Base-by-base conservation (phyloP, 306 rosid species). In the Geum urbanum region DNA sequence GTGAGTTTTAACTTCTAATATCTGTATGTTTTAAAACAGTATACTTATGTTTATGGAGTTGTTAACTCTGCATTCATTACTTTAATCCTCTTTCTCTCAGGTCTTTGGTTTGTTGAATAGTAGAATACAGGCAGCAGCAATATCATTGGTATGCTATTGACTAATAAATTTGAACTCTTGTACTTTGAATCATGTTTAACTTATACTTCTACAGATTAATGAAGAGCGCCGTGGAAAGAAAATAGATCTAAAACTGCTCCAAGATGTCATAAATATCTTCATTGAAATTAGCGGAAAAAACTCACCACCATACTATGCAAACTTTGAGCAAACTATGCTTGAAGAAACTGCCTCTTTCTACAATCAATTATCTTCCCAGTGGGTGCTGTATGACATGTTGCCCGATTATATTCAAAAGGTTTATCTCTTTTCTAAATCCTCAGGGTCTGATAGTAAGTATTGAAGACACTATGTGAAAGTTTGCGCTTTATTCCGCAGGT, bases 261-360 rank as follows among this genome's bases (percentile, higher is more conserved):
- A 62, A 62, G 67, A 62, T 62, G 67, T 62, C 67, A n/a, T 41
- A 32, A n/a, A 16, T 41, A 40, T 41, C 50, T 62, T 41, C 43
- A 9, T 62, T 32, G 67, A 62, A 62, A 40, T 62, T 18, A 16
- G 49, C 12, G 7, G 19, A 62, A 62, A 62, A 10, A 62, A 8
- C 9, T 62, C 32, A 41, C 1, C n/a, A 9, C 18, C 67, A 41
- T 62, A 62, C 49, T 62, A 62, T 41, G 50, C 41, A 62, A 9
- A 62, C 35, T 62, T 62, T 41, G 67, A 40, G 15, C 67, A 62
- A 32, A 49, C 67, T 18, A 41, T 62, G 67, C 50, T 62, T 62
- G 27, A 62, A 41, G 50, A 62, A 41, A 62, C 50, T 40, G 67
- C 50, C 16, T 2, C 49, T n/a, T 62, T 41, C 49, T 62, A 62